Base-by-base conservation (phyloP, 1,284 basidiomycete genomes). In the Laetiporus sulphureus region DNA sequence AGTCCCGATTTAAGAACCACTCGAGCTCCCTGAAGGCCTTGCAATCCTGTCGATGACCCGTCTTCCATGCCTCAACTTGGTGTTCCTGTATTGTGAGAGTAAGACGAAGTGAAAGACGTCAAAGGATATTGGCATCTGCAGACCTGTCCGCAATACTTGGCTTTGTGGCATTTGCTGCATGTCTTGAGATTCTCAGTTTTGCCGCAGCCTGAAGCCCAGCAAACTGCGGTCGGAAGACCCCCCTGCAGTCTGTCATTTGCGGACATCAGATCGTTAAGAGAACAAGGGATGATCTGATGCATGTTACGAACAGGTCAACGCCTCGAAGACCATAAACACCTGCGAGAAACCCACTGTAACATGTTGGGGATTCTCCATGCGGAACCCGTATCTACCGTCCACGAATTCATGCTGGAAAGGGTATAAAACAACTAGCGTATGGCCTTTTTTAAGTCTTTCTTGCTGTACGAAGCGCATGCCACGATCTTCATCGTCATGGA, bases 1-100 rank as follows among this genome's bases (percentile, higher is more conserved):
- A 46, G 29, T 46, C 40, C 32, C 29, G 33, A 12, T 37, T 12
- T 18, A 15, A 18, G 25, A 46, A 46, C 45, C 45, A 47, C 22
- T 34, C 32, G 6, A 44, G 18, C 4, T 37, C 42, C 12, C 8
- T 13, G 11, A 38, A 18, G 12, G 38, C 38, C 25, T 44, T 47
- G 27, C 41, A 47, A 16, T 40, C 32, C 3, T 15, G 5, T 18
- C 30, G 43, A 25, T 47, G 45, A 4, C 31, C 32, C 12, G 5
- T 11, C n/a, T 43, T 39, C 45, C 45, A 47, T 13, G 31, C 20
- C 5, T 7, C 37, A n/a, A 18, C 15, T 36, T 47, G 45, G 32
- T 44, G 42, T 5, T 39, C 41, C 45, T 47, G 19, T 20, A 7
- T 11, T 27, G 4, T n/a, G 35, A 4, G 20, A 18, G 16, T 3